A percentile compares a stretch with the other conserved stretches of the same genome.
phyloP scores from a whole-genome alignment of 1,284 basidiomycete species.

The Ceratobasidium papillatum region DNA sequence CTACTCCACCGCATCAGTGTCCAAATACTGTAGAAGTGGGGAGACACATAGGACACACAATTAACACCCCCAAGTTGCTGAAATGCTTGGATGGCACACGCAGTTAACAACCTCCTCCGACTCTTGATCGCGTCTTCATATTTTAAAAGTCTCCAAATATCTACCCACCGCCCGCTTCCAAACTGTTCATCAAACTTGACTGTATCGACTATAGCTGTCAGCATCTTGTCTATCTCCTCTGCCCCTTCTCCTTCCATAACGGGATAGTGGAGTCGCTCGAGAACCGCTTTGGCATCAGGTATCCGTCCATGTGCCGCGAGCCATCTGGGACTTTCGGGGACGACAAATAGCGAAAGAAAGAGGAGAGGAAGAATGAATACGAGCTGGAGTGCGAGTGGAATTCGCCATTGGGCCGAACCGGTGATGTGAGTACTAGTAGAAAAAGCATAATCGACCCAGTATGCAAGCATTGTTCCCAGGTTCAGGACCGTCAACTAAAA shows the following conservation, averaged over 20 bases:
- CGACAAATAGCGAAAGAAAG: constrained; percentile 1
- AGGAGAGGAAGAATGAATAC: constrained; percentile 3
- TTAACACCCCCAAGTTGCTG: constrained; percentile 20
- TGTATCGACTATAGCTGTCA: neutral
- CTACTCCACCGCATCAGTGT: neutral
- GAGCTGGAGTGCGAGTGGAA: constrained; percentile 6
- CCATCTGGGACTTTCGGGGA: constrained; percentile 5
- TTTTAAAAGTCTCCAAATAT: neutral
- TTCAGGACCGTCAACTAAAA: constrained; percentile 6
- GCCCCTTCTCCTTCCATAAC: neutral
- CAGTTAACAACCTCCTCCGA: constrained; percentile 6
- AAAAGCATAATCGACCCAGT: constrained; percentile 10
- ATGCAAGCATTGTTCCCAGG: constrained; percentile 16
- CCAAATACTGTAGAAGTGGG: neutral
- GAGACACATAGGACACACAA: neutral
- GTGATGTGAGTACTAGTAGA: neutral
- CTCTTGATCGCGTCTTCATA: constrained; percentile 7
- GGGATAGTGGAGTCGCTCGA: neutral
- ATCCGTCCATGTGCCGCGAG: neutral
- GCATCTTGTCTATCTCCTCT: neutral
- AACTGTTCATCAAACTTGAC: constrained; percentile 18
- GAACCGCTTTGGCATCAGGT: neutral
- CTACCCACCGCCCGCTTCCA: neutral
- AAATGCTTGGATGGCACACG: constrained; percentile 19
- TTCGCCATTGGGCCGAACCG: constrained; percentile 8